Base-by-base conservation (phyloP, 331 rosid genomes). In the Arachis monticola region DNA sequence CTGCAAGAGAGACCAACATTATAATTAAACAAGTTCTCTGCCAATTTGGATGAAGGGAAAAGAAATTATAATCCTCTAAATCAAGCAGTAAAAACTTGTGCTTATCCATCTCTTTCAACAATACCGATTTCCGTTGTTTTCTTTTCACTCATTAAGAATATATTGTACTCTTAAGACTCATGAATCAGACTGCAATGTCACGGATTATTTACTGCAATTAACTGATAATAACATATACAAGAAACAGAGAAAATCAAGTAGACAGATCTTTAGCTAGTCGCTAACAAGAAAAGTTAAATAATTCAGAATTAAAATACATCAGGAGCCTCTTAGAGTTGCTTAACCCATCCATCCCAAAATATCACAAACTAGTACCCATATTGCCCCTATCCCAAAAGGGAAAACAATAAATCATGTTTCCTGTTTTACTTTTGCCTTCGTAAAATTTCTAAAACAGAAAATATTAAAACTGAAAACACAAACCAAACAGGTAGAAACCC, bases 1-100 rank as follows among this genome's bases (percentile, higher is more conserved):
- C 99, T 95, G 90, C 83, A 64, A 74, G 80, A 53, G 14, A 53
- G 5, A n/a, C 27, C 9, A 70, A 80, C 41, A 70, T 60, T 77
- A 41, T 53, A 59, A 57, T 77, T 61, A 79, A 73, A 69, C 5
- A 53, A 73, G 67, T 7, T 58, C 72, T 64, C 40, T 4, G 51
- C 22, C 58, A 47, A 42, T 64, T 70, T 55, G 11, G 62, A 70
- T 73, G 63, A 47, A 69, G 41, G 50, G 56, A 64, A 31, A 46
- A 10, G 17, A 31, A 60, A 48, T 27, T 27, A 66, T 13, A 14
- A 14, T 45, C 55, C 72, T 67, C 67, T 31, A 42, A 72, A 72
- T 56, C 67, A 67, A 55, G 61, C 31, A 40, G 62, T 76, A 46
- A 57, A 40, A 76, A 27, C 61, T 32, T 53, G 60, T 1, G 58